A percentile compares a stretch with the other conserved stretches of the same genome.
phyloP scores from a whole-genome alignment of 106 monocot species.

The Chionographis japonica region DNA sequence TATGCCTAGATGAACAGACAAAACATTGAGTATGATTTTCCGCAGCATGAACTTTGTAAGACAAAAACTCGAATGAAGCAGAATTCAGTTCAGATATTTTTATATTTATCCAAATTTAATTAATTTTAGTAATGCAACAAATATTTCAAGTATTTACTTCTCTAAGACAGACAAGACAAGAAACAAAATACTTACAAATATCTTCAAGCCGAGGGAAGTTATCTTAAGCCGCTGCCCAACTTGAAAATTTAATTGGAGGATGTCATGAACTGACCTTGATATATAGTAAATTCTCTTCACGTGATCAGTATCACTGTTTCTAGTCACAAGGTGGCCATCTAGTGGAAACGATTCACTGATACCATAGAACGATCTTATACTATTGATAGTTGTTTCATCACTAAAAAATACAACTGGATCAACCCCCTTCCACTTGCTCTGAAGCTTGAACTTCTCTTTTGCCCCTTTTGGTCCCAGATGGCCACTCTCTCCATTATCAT shows the following conservation, averaged over 20 bases:
- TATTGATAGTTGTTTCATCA: slow-evolving; percentile 52
- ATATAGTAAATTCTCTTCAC: slow-evolving; percentile 97
- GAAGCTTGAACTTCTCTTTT: slow-evolving; percentile 35
- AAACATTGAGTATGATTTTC: no score
- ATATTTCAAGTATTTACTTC: no score
- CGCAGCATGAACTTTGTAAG: no score
- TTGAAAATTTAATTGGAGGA: slow-evolving; percentile 64
- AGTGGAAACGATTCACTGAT: slow-evolving; percentile 66
- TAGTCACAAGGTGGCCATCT: slow-evolving; percentile 71
- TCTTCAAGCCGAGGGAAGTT: slow-evolving; percentile 88
- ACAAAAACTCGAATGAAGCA: no score
- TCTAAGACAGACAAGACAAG: neutral
- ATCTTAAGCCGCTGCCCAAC: slow-evolving; percentile 90
- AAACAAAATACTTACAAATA: slow-evolving; percentile 73
- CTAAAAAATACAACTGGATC: slow-evolving; percentile 90
- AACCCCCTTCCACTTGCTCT: slow-evolving; percentile 89
- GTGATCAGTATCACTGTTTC: slow-evolving; percentile 73
- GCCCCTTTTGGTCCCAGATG: slow-evolving; percentile 8
- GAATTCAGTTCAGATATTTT: no score
- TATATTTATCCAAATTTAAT: no score
- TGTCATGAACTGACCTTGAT: slow-evolving; percentile 71
- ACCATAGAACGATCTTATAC: slow-evolving; percentile 83
- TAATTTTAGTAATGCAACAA: neutral
- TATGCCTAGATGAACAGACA: no score
- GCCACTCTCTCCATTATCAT: slow-evolving; percentile 13